phyloP scores from a whole-genome alignment of 306 rosid species.

The Carpinus viminea region DNA sequence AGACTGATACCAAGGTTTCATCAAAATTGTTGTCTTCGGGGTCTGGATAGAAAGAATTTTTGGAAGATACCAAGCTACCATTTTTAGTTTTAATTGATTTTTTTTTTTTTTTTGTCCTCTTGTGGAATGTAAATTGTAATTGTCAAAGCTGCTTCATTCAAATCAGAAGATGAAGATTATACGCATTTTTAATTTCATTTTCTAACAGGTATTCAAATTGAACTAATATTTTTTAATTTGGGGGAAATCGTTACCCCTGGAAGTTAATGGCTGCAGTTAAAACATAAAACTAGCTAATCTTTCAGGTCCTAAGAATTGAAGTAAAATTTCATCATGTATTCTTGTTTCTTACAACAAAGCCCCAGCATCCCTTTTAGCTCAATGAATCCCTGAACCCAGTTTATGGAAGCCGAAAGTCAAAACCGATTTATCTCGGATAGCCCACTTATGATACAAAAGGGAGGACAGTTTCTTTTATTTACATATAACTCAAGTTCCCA shows the following conservation, averaged over 20 bases:
- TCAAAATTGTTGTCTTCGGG: conserved; percentile 16
- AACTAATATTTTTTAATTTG: neutral
- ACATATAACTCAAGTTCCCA: no score
- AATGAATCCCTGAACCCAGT: no score
- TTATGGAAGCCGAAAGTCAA: no score
- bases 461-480: no score
- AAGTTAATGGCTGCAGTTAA: neutral
- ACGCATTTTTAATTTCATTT: conserved; percentile 10
- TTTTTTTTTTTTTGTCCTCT: conserved; percentile 28
- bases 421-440: no score
- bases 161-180: conserved; percentile 18
- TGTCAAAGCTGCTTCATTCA: conserved; percentile 45
- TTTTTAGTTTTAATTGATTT: conserved; percentile 58
- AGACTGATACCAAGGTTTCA: conserved; percentile 25
- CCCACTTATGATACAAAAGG: no score
- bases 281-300: neutral
- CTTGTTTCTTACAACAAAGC: neutral
- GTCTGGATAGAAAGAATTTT: conserved; percentile 27
- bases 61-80: conserved; percentile 53
- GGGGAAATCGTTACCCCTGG: neutral
- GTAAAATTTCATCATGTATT: neutral
- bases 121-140: conserved; percentile 57
- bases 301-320: neutral
- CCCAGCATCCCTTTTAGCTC: no score
- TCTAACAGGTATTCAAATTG: neutral